Base-by-base conservation (phyloP, 2,329 filamentous ascomycete species). In the Fusarium sp. region DNA sequence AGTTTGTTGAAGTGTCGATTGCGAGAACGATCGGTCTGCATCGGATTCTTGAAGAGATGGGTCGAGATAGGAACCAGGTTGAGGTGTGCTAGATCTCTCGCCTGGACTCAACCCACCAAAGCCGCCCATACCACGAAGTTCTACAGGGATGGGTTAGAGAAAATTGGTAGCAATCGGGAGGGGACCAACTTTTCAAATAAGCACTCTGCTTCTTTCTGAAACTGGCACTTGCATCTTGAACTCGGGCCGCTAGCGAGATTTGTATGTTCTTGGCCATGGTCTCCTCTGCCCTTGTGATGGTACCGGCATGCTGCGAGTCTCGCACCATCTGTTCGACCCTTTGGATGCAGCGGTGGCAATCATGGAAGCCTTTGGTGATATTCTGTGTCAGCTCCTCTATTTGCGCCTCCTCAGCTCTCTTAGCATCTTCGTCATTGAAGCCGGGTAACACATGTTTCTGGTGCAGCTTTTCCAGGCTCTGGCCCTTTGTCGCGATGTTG, bases 201-300 rank as follows among this genome's bases (percentile, higher is more conserved):
- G 91, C 91, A 76, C 94, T 95, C 82, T 99, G 96, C 82, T 97
- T 98, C 85, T 98, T 99, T 74, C 96, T 88, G 78, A 99, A 99
- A 66, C 87, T 86, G 29, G 96, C 91, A 81, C 94, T 97, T 46
- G 93, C 91, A 72, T 98, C 94, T 78, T 97, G 94, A 0, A 98
- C 93, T 64, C 93, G 86, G 3, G 92, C 85, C 1, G 96, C 96
- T 37, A 98, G 85, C 17, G 92, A 96, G 69, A 96, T 93, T 79
- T 98, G 94, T 60, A 99, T 92, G 76, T 99, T 99, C 80, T 89
- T 91, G 49, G 95, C 96, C 94, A 99, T 98, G 14, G 89, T 92
- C 81, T 97, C 94, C 78, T 99, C 96, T 35, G 93, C 93, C 71
- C 87, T 88, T 72, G 87, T 93, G 69, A 96, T 88, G 50, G 86